Evolutionary conservation across 352 stramenopile genomes (phyloP).

Genomic region (Stramenopiles sp.): DNA sequence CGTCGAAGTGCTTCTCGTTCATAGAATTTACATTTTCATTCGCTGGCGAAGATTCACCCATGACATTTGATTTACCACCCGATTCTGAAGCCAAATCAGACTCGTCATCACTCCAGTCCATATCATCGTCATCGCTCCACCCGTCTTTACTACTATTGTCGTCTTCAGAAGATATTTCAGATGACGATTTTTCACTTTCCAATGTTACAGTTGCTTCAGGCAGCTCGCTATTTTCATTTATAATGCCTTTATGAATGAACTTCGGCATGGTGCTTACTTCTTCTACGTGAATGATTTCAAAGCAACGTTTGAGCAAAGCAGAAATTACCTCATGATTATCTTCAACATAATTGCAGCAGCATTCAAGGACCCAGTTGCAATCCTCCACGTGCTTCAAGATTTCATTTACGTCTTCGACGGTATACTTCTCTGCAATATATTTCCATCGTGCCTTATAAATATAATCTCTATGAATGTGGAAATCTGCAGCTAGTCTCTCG

Average conservation of each 20-base stretch:
- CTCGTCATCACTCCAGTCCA: not conserved
- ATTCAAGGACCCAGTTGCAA: not conserved
- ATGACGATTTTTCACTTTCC: not conserved
- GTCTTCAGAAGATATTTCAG: too few relatives aligned
- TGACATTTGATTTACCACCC: not conserved
- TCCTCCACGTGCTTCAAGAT: not conserved
- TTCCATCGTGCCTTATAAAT: not conserved
- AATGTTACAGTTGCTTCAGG: not conserved
- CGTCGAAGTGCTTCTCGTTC: not conserved
- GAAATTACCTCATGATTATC: not conserved
- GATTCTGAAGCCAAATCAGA: not conserved
- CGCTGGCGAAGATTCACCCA: not conserved
- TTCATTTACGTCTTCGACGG: not conserved
- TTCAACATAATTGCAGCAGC: not conserved
- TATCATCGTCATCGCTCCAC: not conserved
- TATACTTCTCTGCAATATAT: not conserved
- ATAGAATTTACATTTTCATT: not conserved
- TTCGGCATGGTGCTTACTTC: not conserved
- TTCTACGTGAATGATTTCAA: not conserved
- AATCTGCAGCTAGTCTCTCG: not conserved
- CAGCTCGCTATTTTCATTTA: not conserved
- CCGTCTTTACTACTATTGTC: not conserved
- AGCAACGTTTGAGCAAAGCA: not conserved
- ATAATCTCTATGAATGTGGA: not conserved
- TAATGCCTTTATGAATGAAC: not conserved